phyloP scores from a whole-genome alignment of 2,329 filamentous ascomycete species.

The Botrytis byssoidea region DNA sequence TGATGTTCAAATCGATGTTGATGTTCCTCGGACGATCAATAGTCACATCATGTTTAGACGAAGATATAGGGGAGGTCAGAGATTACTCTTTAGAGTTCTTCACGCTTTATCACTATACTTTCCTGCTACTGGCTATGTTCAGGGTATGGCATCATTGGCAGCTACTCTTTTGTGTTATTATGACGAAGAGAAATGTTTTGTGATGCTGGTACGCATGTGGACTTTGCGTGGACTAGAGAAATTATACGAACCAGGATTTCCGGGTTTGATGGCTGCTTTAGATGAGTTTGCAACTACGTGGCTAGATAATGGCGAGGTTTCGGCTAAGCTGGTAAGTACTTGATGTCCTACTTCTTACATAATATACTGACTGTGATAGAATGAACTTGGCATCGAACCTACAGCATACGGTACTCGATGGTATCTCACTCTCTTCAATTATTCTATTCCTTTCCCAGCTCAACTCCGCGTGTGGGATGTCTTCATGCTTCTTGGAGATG shows the following conservation, averaged over 20 bases:
- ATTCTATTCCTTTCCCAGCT: slow-evolving; percentile 89
- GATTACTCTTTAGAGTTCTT: slow-evolving; percentile 86
- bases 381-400: slow-evolving; percentile 74
- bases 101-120: slow-evolving; percentile 91
- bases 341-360: neutral
- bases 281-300: slow-evolving; percentile 82
- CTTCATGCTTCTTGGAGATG: slow-evolving; percentile 88
- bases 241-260: slow-evolving; percentile 81
- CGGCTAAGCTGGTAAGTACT: slow-evolving; percentile 69
- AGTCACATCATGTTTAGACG: slow-evolving; percentile 96
- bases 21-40: slow-evolving; percentile 92
- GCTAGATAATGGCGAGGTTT: slow-evolving; percentile 76
- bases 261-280: slow-evolving; percentile 81
- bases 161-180: slow-evolving; percentile 95
- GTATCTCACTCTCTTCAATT: slow-evolving; percentile 97
- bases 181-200: slow-evolving; percentile 89
- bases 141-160: slow-evolving; percentile 93
- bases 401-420: slow-evolving; percentile 95
- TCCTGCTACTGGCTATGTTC: slow-evolving; percentile 88
- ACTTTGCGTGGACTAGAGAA: slow-evolving; percentile 80
- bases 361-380: slow-evolving; percentile 45
- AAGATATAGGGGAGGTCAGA: slow-evolving; percentile 87
- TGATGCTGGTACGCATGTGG: slow-evolving; percentile 97
- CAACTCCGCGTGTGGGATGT: slow-evolving; percentile 97
- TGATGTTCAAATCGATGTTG: slow-evolving; percentile 94